phyloP scores from a whole-genome alignment of 495 filamentous ascomycete genomes.

The Xylaria castorea region DNA sequence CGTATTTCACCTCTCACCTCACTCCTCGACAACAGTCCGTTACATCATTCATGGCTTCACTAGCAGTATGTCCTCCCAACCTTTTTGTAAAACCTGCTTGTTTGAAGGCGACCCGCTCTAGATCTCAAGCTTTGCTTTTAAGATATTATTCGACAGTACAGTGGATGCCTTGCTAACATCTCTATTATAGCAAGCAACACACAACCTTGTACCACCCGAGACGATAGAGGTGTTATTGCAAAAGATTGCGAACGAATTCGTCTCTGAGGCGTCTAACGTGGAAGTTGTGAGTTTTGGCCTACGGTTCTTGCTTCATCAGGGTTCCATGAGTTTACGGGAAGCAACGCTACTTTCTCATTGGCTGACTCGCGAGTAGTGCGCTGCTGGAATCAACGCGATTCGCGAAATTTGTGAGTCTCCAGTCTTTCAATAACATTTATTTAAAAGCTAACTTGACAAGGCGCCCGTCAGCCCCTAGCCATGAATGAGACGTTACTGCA shows the following conservation, averaged over 20 bases:
- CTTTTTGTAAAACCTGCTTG: not conserved
- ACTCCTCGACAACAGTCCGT: conserved; percentile 90
- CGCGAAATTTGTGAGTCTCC: conserved; percentile 75
- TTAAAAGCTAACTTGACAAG: conserved; percentile 27
- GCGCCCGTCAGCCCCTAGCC: conserved; percentile 83
- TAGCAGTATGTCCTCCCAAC: conserved; percentile 57
- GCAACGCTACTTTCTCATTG: not conserved
- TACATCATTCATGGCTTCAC: conserved; percentile 90
- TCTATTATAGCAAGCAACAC: conserved; percentile 69
- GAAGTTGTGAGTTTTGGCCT: conserved; percentile 62
- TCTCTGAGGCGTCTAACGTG: conserved; percentile 88
- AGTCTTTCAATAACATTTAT: not conserved
- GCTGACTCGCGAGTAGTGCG: conserved; percentile 52
- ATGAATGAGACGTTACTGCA: conserved; percentile 97
- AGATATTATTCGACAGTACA: not conserved
- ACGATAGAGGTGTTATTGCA: conserved; percentile 87
- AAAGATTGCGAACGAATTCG: conserved; percentile 98
- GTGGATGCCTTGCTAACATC: conserved; percentile 1
- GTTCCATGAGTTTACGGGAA: not conserved
- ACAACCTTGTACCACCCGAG: conserved; percentile 92
- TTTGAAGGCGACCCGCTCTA: not conserved
- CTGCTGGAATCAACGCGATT: conserved; percentile 93
- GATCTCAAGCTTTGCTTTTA: not conserved
- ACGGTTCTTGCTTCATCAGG: not conserved
- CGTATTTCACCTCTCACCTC: conserved; percentile 81